Evolutionary conservation across 768 basidiomycete species (phyloP), one percentile per base, ranked within the genome.

Genomic region (Lactifluus rugatus): DNA sequence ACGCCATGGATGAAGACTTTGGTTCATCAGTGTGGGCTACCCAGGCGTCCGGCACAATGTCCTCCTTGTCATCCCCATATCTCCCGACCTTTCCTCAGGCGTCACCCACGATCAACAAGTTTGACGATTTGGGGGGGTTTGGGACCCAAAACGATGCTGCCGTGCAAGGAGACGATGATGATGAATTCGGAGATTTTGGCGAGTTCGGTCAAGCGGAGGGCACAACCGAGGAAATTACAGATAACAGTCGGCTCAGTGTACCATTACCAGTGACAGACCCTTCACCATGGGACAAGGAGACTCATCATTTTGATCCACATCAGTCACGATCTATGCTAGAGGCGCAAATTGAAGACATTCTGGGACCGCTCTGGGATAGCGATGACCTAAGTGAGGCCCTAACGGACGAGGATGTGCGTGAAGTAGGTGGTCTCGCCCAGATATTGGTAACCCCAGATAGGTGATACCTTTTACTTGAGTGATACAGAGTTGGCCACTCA

Each of bases 151-250:
- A 73, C 61, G 71, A 71, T 23, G 71, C 71, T 2, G 73, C 75
- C 28, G 71, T 64, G 2, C 65, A 60, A 25, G 68, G 69, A 11
- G 75, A 71, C 36, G 78, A 74, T 14, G 85, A 87, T 47, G 91
- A 90, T 64, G 88, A 90, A 58, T 90, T 90, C 70, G 88, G 83
- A 50, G 89, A 92, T 64, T 92, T 92, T 70, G 89, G 85, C 17
- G 92, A 93, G 66, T 92, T 92, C 70, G 89, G 83, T 64, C 88
- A 88, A 62, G 82, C 70, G 25, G 78, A 68, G 67, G 75, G 61
- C 36, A 58, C 32, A 52, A 63, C 54, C 23, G 61, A 66, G 10
- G 67, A 67, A 19, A 79, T 82, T 62, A 67, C 62, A 19, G 74
- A 72, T 34, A 66, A 64, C 23, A 66, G 60, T 14, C 68, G 62